Evolutionary conservation across 108 stramenopile genomes (phyloP), one percentile per base, ranked within the genome.

Genomic region (Skeletonema grethae): DNA sequence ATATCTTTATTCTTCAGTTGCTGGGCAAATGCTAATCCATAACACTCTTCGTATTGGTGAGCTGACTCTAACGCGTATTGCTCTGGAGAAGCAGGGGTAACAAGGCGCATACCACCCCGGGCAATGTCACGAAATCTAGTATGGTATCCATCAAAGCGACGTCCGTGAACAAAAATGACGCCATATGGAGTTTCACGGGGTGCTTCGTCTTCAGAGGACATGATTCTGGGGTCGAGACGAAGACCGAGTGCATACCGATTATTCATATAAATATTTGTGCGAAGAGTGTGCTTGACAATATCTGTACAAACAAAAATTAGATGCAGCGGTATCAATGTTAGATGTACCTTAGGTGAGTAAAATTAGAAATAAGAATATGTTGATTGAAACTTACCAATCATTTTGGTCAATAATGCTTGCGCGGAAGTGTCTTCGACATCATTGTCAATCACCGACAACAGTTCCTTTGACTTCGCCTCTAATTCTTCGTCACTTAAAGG

Each of bases 1-100:
- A 98, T 97, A 77, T 97, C 98, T 82, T 98, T 98, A 84, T 98
- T 98, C 79, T 98, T 98, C 28, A 97, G 86, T 75, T 98, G 97
- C 66, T 98, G 97, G 4, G 97, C 93, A 64, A 86, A 97, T 7
- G 96, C 95, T 58, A 99, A 70, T 8, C 91, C 96, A 65, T 97
- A 98, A 65, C 93, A 96, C 72, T 99, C 98, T 55, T 96, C 97
- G 73, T 93, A 98, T 63, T 97, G 97, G 25, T 93, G 89, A 0
- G 95, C 93, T 18, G 91, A 87, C 73, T 98, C 98, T 35, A 97
- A 63, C 12, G 96, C 92, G 72, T 81, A 91, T 72, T 96, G 93
- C 69, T 98, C 97, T 9, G 89, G 38, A 22, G 72, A 94, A 2
- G 76, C 67, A n/a, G 98, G 98, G 8, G 96, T 97, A 48, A 99